Evolutionary conservation across 257 asterid genomes (phyloP).

Genomic region (Rhazya stricta): DNA sequence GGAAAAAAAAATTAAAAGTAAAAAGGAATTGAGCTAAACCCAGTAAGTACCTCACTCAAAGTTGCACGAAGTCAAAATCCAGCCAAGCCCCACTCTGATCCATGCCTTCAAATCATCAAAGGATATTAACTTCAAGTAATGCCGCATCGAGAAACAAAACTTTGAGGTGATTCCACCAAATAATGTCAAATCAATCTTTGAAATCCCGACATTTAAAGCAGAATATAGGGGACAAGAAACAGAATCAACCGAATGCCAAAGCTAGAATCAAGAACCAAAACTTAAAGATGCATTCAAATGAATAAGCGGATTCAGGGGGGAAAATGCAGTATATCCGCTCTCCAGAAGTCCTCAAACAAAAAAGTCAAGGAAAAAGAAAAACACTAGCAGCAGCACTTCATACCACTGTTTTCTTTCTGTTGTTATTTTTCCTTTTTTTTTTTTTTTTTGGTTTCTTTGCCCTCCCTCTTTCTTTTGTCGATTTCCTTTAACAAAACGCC

Average conservation of each 20-base stretch:
- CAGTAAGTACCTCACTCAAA: constrained; percentile 7
- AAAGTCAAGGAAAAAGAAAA: constrained; percentile 20
- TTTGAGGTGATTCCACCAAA: constrained; percentile 29
- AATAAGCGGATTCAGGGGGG: constrained; percentile 12
- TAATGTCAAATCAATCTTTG: constrained; percentile 12
- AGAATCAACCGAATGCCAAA: constrained; percentile 8
- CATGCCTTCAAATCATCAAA: constrained; percentile 8
- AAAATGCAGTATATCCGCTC: constrained; percentile 1
- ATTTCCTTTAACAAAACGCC: constrained; percentile 16
- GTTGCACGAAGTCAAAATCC: constrained; percentile 4
- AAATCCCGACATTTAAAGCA: constrained; percentile 15
- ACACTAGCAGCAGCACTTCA: constrained; percentile 20
- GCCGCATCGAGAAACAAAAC: constrained; percentile 4
- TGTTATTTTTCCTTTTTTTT: background rate
- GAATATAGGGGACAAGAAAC: constrained; percentile 7
- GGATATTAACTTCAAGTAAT: background rate
- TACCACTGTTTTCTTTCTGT: constrained; percentile 10
- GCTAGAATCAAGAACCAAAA: constrained; percentile 34
- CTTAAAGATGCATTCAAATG: background rate
- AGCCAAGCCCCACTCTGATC: constrained; percentile 10
- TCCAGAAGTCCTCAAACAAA: constrained; percentile 32
- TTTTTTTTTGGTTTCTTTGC: constrained; percentile 1
- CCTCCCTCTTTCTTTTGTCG: constrained; percentile 16
- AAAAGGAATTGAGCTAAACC: background rate
- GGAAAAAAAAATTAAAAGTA: background rate